Conservation (phyloP, 1,139 yeast species). For the Kodamaea sp. region DNA sequence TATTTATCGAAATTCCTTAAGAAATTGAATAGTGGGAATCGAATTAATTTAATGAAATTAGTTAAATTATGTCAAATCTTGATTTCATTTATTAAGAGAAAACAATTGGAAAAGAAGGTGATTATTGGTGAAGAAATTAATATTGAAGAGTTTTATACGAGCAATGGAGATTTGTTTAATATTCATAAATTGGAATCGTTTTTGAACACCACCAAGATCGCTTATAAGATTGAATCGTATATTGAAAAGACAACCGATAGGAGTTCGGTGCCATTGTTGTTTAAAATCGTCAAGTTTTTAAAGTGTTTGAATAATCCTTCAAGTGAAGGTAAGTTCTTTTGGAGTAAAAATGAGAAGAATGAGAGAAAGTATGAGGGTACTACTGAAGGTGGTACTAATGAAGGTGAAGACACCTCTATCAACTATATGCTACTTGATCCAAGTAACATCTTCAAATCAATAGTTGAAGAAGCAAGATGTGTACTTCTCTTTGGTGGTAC, state of each 20-base stretch:
- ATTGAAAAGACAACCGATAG: conserved; percentile 34
- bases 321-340: conserved; percentile 76
- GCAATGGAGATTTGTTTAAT: conserved; percentile 71
- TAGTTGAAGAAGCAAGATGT: conserved; percentile 65
- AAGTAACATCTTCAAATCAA: conserved; percentile 60
- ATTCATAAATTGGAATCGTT: conserved; percentile 65
- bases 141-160: conserved; percentile 44
- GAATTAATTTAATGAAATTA: conserved; percentile 65
- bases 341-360: no score
- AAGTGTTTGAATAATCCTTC: conserved; percentile 70
- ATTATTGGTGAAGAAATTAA: conserved; percentile 54
- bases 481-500: conserved; percentile 92
- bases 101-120: conserved; percentile 25
- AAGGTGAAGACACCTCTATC: conserved; percentile 29
- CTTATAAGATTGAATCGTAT: conserved; percentile 78
- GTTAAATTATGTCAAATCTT: conserved; percentile 54
- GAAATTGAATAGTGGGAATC: conserved; percentile 68
- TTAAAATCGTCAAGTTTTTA: conserved; percentile 64
- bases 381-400: background rate
- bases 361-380: no score
- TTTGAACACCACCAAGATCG: conserved; percentile 66
- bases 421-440: conserved; percentile 82
- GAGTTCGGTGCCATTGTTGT: conserved; percentile 54
- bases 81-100: conserved; percentile 37
- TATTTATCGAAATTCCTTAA: conserved; percentile 61